A percentile compares a stretch with the other conserved stretches of the same genome.
Conservation (phyloP, 202 grass and related monocot species). For the Musa balbisiana region DNA sequence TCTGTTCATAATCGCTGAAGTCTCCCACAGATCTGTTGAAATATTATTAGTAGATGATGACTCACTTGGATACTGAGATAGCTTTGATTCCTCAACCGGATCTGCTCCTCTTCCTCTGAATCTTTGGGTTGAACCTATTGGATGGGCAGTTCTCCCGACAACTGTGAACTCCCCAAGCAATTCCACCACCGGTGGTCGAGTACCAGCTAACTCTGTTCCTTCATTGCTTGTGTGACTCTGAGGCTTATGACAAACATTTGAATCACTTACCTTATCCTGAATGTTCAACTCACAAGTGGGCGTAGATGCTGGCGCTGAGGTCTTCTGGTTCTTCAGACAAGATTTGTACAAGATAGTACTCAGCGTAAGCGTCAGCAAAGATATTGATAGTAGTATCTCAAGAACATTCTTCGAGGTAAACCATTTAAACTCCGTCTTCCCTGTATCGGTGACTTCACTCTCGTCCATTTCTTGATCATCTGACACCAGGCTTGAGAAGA, state of each 20-base stretch:
- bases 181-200: constrained; percentile 37
- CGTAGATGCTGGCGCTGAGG: not conserved
- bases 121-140: too few species aligned
- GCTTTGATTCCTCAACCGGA: not conserved
- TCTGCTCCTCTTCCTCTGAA: constrained; percentile 16
- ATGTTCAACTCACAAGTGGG: not conserved
- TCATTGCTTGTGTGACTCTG: not conserved
- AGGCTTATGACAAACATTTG: not conserved
- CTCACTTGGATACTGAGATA: constrained; percentile 1
- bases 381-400: not conserved
- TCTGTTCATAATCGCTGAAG: not conserved
- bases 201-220: constrained; percentile 20
- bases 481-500: not conserved
- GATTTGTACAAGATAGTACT: constrained; percentile 18
- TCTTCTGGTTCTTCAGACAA: not conserved
- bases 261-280: not conserved
- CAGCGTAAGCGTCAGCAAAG: not conserved
- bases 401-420: not conserved
- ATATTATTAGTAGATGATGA: not conserved
- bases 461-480: constrained; percentile 1
- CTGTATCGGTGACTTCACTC: not conserved
- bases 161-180: constrained; percentile 46
- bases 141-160: not conserved
- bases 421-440: not conserved
- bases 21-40: not conserved